Base-by-base conservation (phyloP, 306 rosid species). In the Trifolium dubium region DNA sequence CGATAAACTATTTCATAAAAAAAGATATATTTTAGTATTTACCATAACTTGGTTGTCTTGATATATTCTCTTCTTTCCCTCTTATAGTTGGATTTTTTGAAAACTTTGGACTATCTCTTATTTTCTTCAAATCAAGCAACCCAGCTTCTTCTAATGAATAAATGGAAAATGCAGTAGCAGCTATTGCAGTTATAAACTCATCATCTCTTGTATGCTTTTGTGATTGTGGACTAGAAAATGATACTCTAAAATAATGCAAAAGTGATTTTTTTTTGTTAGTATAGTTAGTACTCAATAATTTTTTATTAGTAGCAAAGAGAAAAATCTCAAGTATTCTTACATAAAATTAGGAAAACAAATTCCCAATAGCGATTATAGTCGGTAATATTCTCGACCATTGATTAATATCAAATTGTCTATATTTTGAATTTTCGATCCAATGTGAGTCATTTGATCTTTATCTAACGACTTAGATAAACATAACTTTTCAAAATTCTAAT, bases 81-180 rank as follows among this genome's bases (percentile, higher is more conserved):
- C 84, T 84, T 32, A 64, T 34, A 23, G 41, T 47, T 59, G 55
- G 77, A 15, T 76, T 78, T 76, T 74, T 66, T 53, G 92, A 46
- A 63, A 78, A 6, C 34, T 68, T 68, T 58, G 70, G 76, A 32
- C 60, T 56, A 35, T 81, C 81, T 63, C 56, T 78, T 76, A 59
- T 77, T 81, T 73, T 85, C 35, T 56, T 83, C 77, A 73, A 78
- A 58, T 76, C 7, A 53, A 73, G 81, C 10, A 66, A 49, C 70
- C 83, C 83, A 3, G 74, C 82, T 83, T 88, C 86, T 69, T 89
- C 90, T 14, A 82, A 70, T 2, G 96, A 87, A 74, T 81, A 80
- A 83, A 92, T 81, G 29, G 95, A 88, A 75, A 78, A 82, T 54
- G 90, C 92, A 74, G 88, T 86, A 32, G 98, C 88, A 63, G 92